Evolutionary conservation across 352 stramenopile genomes (phyloP).

Genomic region (Globisporangium heterothallicum): DNA sequence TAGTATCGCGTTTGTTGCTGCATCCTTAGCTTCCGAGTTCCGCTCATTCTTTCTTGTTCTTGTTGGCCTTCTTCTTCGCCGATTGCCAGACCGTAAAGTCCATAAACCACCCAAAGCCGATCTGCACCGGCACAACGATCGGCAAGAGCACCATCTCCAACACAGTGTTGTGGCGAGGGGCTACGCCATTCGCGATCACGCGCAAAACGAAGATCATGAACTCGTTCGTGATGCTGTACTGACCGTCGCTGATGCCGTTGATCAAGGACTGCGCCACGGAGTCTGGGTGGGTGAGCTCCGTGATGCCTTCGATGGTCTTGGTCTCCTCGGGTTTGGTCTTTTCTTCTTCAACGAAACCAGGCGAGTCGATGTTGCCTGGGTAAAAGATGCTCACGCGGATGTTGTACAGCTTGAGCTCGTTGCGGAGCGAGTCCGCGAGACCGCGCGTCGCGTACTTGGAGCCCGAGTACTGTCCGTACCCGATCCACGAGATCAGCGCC

Average conservation of each 20-base stretch:
- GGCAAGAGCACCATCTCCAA: slow-evolving; percentile 69
- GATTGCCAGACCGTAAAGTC: slow-evolving; percentile 65
- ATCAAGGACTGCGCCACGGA: slow-evolving; percentile 64
- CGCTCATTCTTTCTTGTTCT: slow-evolving; percentile 51
- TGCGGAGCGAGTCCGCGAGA: slow-evolving; percentile 69
- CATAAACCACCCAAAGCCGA: slow-evolving; percentile 78
- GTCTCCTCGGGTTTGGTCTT: slow-evolving; percentile 68
- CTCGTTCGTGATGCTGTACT: slow-evolving; percentile 83
- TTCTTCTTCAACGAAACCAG: slow-evolving; percentile 71
- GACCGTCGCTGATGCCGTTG: slow-evolving; percentile 50
- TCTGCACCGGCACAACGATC: slow-evolving; percentile 55
- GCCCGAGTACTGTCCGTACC: slow-evolving; percentile 72
- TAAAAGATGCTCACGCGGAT: slow-evolving; percentile 77
- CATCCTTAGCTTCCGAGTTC: neutral
- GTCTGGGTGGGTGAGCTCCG: slow-evolving; percentile 42
- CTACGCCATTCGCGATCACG: slow-evolving; percentile 67
- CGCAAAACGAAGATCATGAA: slow-evolving; percentile 67
- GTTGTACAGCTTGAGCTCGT: slow-evolving; percentile 68
- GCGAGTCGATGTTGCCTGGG: slow-evolving; percentile 81
- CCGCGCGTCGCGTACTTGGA: slow-evolving; percentile 83
- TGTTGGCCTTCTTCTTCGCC: slow-evolving; percentile 44
- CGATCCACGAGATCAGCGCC: slow-evolving; percentile 74
- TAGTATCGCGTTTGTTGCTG: no score
- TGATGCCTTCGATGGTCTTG: slow-evolving; percentile 67
- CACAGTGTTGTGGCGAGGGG: slow-evolving; percentile 62